Conservation (phyloP, 1,139 yeast genomes). For the Magnusiomyces fungicola region DNA sequence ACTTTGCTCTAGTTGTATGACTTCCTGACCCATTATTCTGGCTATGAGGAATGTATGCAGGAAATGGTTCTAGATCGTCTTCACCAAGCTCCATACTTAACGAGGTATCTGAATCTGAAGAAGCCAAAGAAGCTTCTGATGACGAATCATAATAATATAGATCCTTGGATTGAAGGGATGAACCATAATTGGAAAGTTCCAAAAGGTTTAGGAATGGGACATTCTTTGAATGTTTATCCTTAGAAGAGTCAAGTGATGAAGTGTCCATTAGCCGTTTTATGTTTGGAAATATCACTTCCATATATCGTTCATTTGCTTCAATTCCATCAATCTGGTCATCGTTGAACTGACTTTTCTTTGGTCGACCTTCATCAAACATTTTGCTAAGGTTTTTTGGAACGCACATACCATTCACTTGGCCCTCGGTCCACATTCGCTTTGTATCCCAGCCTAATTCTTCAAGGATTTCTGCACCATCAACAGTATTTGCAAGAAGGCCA, state of each 20-base stretch:
- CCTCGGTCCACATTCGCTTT: background rate
- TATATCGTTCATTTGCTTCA: no score
- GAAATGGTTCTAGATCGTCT: conserved; percentile 8
- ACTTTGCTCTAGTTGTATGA: no score
- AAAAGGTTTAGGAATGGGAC: conserved; percentile 19
- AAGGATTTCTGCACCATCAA: conserved; percentile 77
- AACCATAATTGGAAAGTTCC: background rate
- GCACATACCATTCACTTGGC: conserved; percentile 31
- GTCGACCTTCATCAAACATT: conserved; percentile 14
- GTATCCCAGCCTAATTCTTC: conserved; percentile 77
- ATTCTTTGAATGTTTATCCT: conserved; percentile 19
- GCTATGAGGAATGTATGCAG: background rate
- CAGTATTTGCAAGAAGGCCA: conserved; percentile 66
- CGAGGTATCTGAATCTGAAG: background rate
- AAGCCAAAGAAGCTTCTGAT: conserved; percentile 14
- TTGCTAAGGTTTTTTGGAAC: conserved; percentile 23
- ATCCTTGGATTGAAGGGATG: no score
- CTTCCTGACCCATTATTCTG: no score
- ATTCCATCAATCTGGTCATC: background rate
- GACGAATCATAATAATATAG: conserved; percentile 26
- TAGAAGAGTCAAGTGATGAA: background rate
- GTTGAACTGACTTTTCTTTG: background rate
- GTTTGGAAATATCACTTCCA: background rate
- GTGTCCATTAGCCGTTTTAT: background rate
- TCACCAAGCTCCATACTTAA: no score